These are phyloP conservation scores for Arachis hypogaea DNA, from an alignment of 306 rosid species.

Conservation along the genomic window DNA sequence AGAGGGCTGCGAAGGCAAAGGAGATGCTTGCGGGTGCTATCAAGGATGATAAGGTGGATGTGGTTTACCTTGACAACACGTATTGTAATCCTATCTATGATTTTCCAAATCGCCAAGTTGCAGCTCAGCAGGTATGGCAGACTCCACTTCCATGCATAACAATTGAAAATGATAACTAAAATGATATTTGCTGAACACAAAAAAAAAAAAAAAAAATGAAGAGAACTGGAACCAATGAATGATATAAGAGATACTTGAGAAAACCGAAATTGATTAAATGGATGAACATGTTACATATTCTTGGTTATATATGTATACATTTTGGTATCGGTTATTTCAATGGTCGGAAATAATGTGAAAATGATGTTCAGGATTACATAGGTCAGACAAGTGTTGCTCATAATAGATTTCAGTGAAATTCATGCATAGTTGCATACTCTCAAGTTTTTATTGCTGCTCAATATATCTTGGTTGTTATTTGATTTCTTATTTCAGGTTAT, in stretches of 20 bases:
- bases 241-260: background rate
- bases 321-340: too few relatives aligned
- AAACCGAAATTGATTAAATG: background rate
- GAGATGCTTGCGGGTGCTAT: conserved; percentile 52
- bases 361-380: background rate
- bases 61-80: conserved; percentile 69
- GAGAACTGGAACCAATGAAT: background rate
- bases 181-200: background rate
- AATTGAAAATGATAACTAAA: background rate
- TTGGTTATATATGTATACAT: too few relatives aligned
- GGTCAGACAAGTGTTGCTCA: too few relatives aligned
- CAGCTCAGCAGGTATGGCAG: conserved; percentile 59
- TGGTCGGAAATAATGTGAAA: background rate
- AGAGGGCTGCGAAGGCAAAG: conserved; percentile 49
- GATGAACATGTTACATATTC: background rate
- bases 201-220: too few relatives aligned
- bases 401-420: background rate
- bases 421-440: background rate
- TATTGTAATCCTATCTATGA: conserved; percentile 69
- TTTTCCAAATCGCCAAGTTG: conserved; percentile 60
- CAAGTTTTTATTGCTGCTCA: background rate
- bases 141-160: background rate
- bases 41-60: conserved; percentile 47
- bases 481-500: conserved; percentile 52
- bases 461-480: background rate